Conservation (phyloP, 306 rosid genomes). For the Mucuna pruriens region DNA sequence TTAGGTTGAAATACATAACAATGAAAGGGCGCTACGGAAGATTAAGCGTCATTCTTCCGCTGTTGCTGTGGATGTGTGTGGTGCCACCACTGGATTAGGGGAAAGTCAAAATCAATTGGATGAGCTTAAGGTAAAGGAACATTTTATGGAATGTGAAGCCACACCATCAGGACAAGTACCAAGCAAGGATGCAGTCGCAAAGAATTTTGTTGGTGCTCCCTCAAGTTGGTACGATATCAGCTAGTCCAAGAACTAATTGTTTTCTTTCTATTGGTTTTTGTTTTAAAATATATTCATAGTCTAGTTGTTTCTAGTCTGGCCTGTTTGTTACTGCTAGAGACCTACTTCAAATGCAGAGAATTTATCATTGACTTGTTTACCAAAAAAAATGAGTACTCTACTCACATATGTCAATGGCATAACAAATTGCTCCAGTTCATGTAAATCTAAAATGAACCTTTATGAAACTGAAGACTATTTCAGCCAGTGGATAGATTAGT, state of each 20-base stretch:
- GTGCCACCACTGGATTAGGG: conserved; percentile 36
- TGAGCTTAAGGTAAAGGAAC: conserved; percentile 45
- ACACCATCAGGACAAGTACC: conserved; percentile 47
- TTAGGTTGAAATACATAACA: conserved; percentile 71
- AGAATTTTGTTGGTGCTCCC: conserved; percentile 73
- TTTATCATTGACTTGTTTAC: neutral
- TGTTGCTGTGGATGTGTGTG: conserved; percentile 58
- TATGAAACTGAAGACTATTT: neutral
- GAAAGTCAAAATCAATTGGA: conserved; percentile 42
- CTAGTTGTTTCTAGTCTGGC: conserved; percentile 17
- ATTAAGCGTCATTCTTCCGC: conserved; percentile 67
- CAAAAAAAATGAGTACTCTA: neutral
- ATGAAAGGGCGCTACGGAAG: conserved; percentile 71
- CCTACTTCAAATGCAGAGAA: neutral
- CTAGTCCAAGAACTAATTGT: conserved; percentile 15
- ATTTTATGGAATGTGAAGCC: conserved; percentile 45
- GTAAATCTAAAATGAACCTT: neutral
- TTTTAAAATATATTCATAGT: conserved; percentile 21
- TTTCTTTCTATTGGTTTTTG: conserved; percentile 29
- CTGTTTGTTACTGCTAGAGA: conserved; percentile 17
- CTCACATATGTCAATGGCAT: neutral
- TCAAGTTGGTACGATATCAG: conserved; percentile 76
- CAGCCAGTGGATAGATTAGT: neutral
- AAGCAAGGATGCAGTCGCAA: conserved; percentile 48
- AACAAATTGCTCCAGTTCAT: neutral